Base-by-base conservation (phyloP, 2,329 filamentous ascomycete genomes). In the Cordyceps tenuipes region DNA sequence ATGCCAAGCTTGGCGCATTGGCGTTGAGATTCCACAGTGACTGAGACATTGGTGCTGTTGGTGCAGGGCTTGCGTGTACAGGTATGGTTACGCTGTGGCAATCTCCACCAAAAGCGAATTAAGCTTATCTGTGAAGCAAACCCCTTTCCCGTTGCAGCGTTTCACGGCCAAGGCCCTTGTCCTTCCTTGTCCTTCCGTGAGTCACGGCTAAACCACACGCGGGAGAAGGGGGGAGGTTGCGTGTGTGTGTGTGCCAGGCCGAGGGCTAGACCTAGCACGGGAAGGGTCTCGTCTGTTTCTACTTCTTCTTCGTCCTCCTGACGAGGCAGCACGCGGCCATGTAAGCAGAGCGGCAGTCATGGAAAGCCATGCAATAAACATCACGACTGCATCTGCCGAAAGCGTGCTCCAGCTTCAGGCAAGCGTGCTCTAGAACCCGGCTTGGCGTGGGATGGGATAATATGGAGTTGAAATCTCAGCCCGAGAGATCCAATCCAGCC, bases 41-140 rank as follows among this genome's bases (percentile, higher is more conserved):
- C 55, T 57, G 55, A 57, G 55, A 57, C 55, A 57, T 43, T 49
- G 34, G 46, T 49, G 44, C n/a, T 57, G 44, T 57, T 49, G 46
- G 44, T 49, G 43, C 26, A 26, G 34, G 31, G 17, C 36, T 57
- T 57, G 53, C 41, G 53, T 12, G n/a, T n/a, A n/a, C n/a, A n/a
- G n/a, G n/a, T 31, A 47, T 23, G 5, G 23, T 10, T 19, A 8
- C 39, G 3, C 10, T 46, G 6, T 19, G n/a, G 3, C 19, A 3
- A 19, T 13, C 41, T 23, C 41, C 43, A 46, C 51, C 52, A 8
- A 46, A 53, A 19, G 3, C 3, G 41, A 13, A 53, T 43, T 43
- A 53, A 53, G 50, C 50, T 53, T 53, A 53, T 53, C 36, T 41
- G 12, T 19, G n/a, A 53, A 41, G 50, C 26, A 29, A 29, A 29